phyloP scores from a whole-genome alignment of 2,329 filamentous ascomycete species.

The Pseudogymnoascus sp. region DNA sequence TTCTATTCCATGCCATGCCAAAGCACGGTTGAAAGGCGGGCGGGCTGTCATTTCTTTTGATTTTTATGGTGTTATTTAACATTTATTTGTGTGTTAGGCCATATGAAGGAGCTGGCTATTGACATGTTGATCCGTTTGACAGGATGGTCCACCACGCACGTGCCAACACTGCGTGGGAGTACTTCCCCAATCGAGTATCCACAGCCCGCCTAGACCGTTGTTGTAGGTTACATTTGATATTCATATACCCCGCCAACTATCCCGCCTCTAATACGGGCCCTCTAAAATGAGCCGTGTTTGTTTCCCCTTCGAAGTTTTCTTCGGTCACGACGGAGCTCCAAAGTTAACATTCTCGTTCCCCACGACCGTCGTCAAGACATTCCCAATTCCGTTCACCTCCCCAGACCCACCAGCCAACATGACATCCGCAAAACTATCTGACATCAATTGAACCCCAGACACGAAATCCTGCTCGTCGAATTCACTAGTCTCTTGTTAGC shows the following conservation, averaged over 20 bases:
- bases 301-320: not conserved
- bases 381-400: conserved; percentile 39
- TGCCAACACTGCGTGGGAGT: not conserved
- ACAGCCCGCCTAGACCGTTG: not conserved
- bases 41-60: not conserved
- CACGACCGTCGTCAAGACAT: conserved; percentile 35
- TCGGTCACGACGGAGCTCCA: not conserved
- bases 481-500: conserved; percentile 28
- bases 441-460: conserved; percentile 49
- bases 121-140: not conserved
- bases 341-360: conserved; percentile 19
- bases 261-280: not conserved
- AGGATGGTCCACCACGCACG: not conserved
- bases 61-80: not conserved
- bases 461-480: conserved; percentile 48
- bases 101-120: not conserved
- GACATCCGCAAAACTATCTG: conserved; percentile 42
- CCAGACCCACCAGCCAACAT: conserved; percentile 44
- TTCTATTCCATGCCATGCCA: not conserved
- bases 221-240: not conserved
- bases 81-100: not conserved
- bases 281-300: not conserved
- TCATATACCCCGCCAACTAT: not conserved
- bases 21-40: not conserved
- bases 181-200: not conserved